phyloP scores from a whole-genome alignment of 495 filamentous ascomycete species.

The Daldinia concentrica region DNA sequence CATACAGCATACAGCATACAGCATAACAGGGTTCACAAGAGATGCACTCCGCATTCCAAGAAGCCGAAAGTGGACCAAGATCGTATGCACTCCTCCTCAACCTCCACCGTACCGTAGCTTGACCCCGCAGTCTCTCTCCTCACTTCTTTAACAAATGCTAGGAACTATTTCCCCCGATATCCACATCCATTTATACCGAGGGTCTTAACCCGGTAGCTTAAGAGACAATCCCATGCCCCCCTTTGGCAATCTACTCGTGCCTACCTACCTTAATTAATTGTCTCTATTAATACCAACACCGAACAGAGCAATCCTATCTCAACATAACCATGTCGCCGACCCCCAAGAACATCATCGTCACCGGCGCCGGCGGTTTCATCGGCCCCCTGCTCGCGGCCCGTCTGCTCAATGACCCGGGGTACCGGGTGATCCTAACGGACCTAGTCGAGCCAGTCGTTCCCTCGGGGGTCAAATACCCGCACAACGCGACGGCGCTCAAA shows the following conservation, averaged over 20 bases:
- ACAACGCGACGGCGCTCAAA: constrained; percentile 62
- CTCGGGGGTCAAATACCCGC: constrained; percentile 58
- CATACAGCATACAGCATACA: not conserved
- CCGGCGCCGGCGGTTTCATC: constrained; percentile 75
- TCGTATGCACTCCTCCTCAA: constrained; percentile 3
- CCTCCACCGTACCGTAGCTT: constrained; percentile 4
- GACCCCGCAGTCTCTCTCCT: constrained; percentile 30
- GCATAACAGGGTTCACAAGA: constrained; percentile 7
- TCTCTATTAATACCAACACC: not conserved
- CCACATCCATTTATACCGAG: constrained; percentile 22
- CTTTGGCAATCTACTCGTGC: not conserved
- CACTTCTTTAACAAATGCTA: constrained; percentile 18
- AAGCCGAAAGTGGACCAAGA: not conserved
- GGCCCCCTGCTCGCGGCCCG: constrained; percentile 71
- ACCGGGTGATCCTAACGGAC: constrained; percentile 71
- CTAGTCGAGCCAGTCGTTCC: constrained; percentile 66
- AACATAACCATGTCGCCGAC: constrained; percentile 31
- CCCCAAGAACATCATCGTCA: constrained; percentile 72
- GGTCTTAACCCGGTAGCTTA: constrained; percentile 7
- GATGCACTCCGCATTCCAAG: constrained; percentile 13
- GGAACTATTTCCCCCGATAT: constrained; percentile 25
- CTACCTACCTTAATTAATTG: not conserved
- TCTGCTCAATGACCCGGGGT: constrained; percentile 66
- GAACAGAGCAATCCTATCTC: not conserved
- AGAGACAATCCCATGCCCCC: constrained; percentile 4